phyloP scores from a whole-genome alignment of 805 yeast species.

The Kurtzmaniella fragi region DNA sequence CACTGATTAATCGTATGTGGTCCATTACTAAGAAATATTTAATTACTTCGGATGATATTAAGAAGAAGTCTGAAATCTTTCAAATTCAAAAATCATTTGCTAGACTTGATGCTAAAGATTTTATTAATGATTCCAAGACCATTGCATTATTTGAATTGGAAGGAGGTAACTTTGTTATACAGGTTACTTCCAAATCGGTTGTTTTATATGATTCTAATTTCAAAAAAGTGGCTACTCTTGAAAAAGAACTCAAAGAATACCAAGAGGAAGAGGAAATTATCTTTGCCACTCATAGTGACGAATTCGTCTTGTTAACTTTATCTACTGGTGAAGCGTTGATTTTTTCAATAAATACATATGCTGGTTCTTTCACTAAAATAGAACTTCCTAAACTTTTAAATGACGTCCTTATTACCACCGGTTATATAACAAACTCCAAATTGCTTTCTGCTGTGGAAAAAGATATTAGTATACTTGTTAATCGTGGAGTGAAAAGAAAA shows the following conservation, averaged over 20 bases:
- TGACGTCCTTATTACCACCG: conserved; percentile 61
- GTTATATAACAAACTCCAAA: conserved; percentile 51
- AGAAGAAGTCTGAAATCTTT: conserved; percentile 64
- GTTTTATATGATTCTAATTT: conserved; percentile 58
- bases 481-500: conserved; percentile 28
- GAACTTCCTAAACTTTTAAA: conserved; percentile 35
- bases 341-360: conserved; percentile 37
- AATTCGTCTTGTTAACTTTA: conserved; percentile 57
- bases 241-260: conserved; percentile 24
- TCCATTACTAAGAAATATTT: conserved; percentile 58
- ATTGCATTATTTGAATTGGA: conserved; percentile 61
- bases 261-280: conserved; percentile 50
- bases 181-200: conserved; percentile 64
- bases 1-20: conserved; percentile 74
- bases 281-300: conserved; percentile 58
- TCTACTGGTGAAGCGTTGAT: conserved; percentile 69
- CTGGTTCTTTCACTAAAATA: conserved; percentile 27
- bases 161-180: conserved; percentile 57
- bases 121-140: conserved; percentile 59
- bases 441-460: conserved; percentile 27
- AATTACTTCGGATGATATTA: conserved; percentile 64
- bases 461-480: conserved; percentile 20
- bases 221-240: conserved; percentile 45
- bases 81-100: conserved; percentile 59
- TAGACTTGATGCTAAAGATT: conserved; percentile 55